Base-by-base conservation (phyloP, 1,139 yeast genomes). In the Sugiyamaella neomexicana region DNA sequence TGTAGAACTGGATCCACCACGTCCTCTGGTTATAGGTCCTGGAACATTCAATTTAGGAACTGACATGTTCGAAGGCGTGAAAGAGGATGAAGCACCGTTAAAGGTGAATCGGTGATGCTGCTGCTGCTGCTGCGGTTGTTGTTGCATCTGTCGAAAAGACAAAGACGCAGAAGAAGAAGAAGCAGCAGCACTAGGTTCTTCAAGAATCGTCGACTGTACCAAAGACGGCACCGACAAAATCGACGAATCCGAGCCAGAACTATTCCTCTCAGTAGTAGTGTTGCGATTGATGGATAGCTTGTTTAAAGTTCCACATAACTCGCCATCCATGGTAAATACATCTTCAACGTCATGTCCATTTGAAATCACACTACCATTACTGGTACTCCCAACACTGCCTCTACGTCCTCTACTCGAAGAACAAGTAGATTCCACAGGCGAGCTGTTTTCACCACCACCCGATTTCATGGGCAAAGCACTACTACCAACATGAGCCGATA, bases 311-410 rank as follows among this genome's bases (percentile, higher is more conserved):
- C 41, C 54, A 27, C 53, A 39, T 37, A 50, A 56, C 48, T 61
- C 59, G 47, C 61, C 59, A 43, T 67, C 71, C 71, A 67, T 66
- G 20, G 65, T 59, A 60, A 67, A 66, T 45, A 67, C 63, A 37
- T 61, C 66, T 13, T 60, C 61, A 25, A 52, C 55, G 8, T 34
- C 44, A 15, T 42, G 56, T 15, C 52, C 60, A 36, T 55, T 55
- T 9, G 46, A 54, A 31, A 52, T 48, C 32, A 46, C 45, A 37
- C 55, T 50, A 37, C 39, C 55, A 43, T 46, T 49, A 31, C 20
- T 45, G 47, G 29, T 48, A 41, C 37, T 44, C 34, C 49, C 41
- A 17, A 52, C 56, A 29, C 42, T 27, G 17, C 55, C 60, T 42
- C 53, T 55, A 50, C 53, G 49, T 32, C 40, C 31, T 43, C 47